These are phyloP conservation scores for Salix udensis DNA, from an alignment of 345 rosid species.

Conservation along the genomic window DNA sequence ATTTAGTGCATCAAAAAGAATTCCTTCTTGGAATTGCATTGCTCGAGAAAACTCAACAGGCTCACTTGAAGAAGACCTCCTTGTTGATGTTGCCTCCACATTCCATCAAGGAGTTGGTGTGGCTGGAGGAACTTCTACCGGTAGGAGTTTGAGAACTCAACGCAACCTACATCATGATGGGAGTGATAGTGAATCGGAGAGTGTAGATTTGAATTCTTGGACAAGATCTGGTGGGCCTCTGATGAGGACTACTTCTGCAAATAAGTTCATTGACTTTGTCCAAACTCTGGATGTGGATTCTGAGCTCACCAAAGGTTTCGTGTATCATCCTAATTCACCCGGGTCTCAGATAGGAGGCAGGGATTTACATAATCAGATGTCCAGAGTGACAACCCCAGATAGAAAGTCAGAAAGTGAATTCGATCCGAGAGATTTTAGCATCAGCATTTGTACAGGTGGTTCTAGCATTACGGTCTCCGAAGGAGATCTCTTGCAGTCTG, in stretches of 20 bases:
- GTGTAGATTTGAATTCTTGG: slow-evolving; percentile 72
- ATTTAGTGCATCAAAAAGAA: slow-evolving; percentile 81
- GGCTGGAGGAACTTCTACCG: slow-evolving; percentile 29
- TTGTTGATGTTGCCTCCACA: slow-evolving; percentile 39
- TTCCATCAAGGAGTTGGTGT: slow-evolving; percentile 46
- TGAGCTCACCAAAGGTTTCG: slow-evolving; percentile 48
- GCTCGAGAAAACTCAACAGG: slow-evolving; percentile 96
- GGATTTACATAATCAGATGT: slow-evolving; percentile 41
- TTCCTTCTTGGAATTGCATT: slow-evolving; percentile 95
- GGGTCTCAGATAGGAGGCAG: slow-evolving; percentile 34
- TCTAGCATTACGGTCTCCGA: slow-evolving; percentile 65
- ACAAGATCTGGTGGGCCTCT: slow-evolving; percentile 94
- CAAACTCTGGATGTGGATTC: slow-evolving; percentile 58
- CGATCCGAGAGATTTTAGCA: slow-evolving; percentile 38
- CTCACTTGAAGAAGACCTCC: slow-evolving; percentile 71
- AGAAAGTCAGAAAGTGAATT: slow-evolving; percentile 42
- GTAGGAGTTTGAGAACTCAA: slow-evolving; percentile 42
- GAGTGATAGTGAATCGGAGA: slow-evolving; percentile 86
- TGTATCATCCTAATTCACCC: slow-evolving; percentile 43
- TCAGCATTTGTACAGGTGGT: slow-evolving; percentile 26
- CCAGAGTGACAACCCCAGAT: slow-evolving; percentile 43
- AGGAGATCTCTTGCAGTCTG: slow-evolving; percentile 84
- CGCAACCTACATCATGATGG: slow-evolving; percentile 49
- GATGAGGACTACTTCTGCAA: slow-evolving; percentile 94
- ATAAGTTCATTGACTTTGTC: slow-evolving; percentile 69